Percentiles rank a stretch among this genome's conserved stretches.
These are phyloP conservation scores for Heliosperma pusillum DNA, from an alignment of 148 eudicot genomes.

Conservation along the genomic window DNA sequence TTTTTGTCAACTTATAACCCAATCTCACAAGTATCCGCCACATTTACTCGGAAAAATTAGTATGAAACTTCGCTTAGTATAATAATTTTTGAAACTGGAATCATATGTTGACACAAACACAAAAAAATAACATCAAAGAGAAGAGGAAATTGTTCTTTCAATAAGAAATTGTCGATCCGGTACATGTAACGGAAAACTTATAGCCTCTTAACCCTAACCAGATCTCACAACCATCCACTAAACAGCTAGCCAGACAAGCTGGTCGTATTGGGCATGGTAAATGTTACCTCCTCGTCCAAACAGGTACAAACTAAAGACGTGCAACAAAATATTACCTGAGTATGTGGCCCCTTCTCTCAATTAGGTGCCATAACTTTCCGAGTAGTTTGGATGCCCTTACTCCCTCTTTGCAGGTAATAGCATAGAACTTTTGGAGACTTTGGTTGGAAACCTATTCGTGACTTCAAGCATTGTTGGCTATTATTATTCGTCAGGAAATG, in stretches of 20 bases:
- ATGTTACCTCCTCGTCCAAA: too few species aligned
- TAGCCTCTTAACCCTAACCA: conserved; percentile 37
- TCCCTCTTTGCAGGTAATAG: not conserved
- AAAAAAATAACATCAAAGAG: not conserved
- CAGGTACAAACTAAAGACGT: too few species aligned
- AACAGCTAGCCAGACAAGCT: too few species aligned
- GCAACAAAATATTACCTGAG: too few species aligned
- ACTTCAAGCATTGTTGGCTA: too few species aligned
- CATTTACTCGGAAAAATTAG: too few species aligned
- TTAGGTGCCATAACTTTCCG: not conserved
- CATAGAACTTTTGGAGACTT: not conserved
- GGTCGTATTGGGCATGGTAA: too few species aligned
- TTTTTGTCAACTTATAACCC: conserved; percentile 6
- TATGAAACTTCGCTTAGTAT: too few species aligned
- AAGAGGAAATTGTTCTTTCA: conserved; percentile 31
- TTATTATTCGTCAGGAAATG: too few species aligned
- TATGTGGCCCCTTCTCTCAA: not conserved
- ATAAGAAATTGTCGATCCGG: conserved; percentile 27
- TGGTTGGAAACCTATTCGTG: not conserved
- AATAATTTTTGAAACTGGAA: too few species aligned
- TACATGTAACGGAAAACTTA: conserved; percentile 37
- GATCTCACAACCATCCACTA: too few species aligned
- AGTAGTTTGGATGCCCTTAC: not conserved
- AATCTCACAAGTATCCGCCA: not conserved
- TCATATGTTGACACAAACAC: too few species aligned